phyloP scores from a whole-genome alignment of 2,329 filamentous ascomycete genomes.

The Atkinsonella hypoxylon region DNA sequence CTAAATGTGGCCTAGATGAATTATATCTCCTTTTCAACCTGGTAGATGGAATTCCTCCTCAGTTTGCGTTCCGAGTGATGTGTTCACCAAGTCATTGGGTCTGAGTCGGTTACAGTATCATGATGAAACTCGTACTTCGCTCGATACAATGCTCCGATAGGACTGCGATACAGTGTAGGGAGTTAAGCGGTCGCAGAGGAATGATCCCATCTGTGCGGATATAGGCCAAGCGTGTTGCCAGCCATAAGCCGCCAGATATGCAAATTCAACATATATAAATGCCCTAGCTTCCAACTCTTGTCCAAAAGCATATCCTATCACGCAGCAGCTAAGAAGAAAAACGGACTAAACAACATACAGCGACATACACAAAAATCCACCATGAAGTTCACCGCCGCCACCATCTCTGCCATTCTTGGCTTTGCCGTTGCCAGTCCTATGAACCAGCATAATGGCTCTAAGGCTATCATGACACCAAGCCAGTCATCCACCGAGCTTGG shows the following conservation, averaged over 20 bases:
- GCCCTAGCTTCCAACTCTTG: too few species aligned
- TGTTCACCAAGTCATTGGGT: neutral
- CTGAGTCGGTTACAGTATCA: neutral
- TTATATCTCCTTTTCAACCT: neutral
- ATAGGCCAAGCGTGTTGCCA: too few species aligned
- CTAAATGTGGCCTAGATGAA: neutral
- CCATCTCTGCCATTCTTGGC: neutral
- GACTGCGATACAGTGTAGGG: neutral
- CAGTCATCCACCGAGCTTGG: neutral
- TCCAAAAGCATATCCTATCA: too few species aligned
- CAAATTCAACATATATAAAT: too few species aligned
- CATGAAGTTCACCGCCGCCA: slow-evolving; percentile 1
- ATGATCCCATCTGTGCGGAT: too few species aligned
- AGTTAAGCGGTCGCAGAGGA: too few species aligned
- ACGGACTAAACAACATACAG: neutral
- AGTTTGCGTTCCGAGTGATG: neutral
- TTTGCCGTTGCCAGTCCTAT: neutral
- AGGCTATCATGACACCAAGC: neutral
- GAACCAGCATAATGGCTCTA: neutral
- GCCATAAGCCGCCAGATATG: too few species aligned
- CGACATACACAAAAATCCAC: neutral
- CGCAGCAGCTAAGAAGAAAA: too few species aligned
- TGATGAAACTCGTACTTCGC: neutral
- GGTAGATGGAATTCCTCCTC: neutral
- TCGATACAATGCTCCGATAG: neutral